Evolutionary conservation across 2,329 filamentous ascomycete genomes (phyloP), one percentile per base, ranked within the genome.

Genomic region (Fusarium mexicanum): DNA sequence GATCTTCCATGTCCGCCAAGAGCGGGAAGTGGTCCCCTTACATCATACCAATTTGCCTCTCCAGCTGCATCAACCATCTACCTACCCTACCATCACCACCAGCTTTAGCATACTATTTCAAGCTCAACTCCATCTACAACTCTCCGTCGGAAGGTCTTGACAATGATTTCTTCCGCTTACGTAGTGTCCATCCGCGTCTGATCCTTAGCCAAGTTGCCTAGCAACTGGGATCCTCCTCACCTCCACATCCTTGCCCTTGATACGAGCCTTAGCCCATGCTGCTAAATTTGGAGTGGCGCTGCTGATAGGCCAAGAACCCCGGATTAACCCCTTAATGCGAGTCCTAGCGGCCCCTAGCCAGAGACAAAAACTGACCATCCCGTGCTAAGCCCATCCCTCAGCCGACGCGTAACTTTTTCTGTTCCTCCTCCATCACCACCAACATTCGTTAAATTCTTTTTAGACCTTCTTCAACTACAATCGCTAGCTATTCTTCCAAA

Each of bases 261-360:
- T 74, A 74, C 71, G 71, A 74, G 57, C 35, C 29, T 61, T 66
- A 70, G 65, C 55, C 24, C 46, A 40, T n/a, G 24, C 35, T 60
- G 29, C 71, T 72, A 74, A 69, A 72, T 69, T 66, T 69, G 68
- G 72, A 47, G 46, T 26, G 26, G 38, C 38, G 61, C 24, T 41
- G 33, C 26, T 68, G 57, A 69, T 61, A 69, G 64, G 67, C 11
- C 53, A 20, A 17, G 22, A 35, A 20, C 71, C 68, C 72, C 72
- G 68, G 72, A 75, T 69, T 63, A 75, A 63, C 64, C 72, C 71
- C 61, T 61, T 74, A 61, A 72, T 71, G 64, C 60, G 60, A 62
- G 50, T 31, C 26, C 46, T 48, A 48, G 46, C 26, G 26, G 46
- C 20, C 67, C 55, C 71, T 72, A 72, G 41, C 35, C 62, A 47